Base-by-base conservation (phyloP, 108 stramenopile species). In the Parietichytrium sp. region DNA sequence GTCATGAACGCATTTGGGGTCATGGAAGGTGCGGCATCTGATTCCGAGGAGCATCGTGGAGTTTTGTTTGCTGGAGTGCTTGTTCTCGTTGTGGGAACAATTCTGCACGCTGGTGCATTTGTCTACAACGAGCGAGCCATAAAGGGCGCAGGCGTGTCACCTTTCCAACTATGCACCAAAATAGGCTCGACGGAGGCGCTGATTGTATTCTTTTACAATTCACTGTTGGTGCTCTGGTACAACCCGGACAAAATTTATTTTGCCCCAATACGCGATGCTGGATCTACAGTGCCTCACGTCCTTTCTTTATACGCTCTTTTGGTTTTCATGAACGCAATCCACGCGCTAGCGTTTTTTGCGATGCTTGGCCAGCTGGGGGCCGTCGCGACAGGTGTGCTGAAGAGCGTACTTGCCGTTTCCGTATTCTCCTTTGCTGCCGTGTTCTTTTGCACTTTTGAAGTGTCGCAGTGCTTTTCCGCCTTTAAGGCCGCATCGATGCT, bases 301-400 rank as follows among this genome's bases (percentile, higher is more conserved):
- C 10, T 20, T 45, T 10, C 6, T 27, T 10, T 23, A 6, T 72
- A 72, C 33, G 10, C 42, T 6, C 1, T 42, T 6, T 25, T 72
- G 15, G 42, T 72, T 10, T 7, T 38, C 8, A 25, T 72, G 29
- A 45, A 72, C 33, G 36, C 61, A 6, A 33, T 72, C 6, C 61
- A 72, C 2, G 18, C 61, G 61, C 61, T 72, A 6, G 36, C 61
- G 12, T 72, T 72, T 42, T 72, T 72, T 72, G 61, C 61, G 20
- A 72, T 72, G 61, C 61, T 72, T 25, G 61, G 61, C 33, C 61
- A 72, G 61, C 61, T 72, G 7, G 61, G 61, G 38, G 61, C 61
- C 42, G 61, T 72, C 38, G 45, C 61, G 13, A 72, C 61, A 6
- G 61, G 61, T 7, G 61, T 72, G 6, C 42, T 72, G 20, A 72